Evolutionary conservation across 2,329 filamentous ascomycete species (phyloP).

Genomic region (Dactylonectria macrodidyma): DNA sequence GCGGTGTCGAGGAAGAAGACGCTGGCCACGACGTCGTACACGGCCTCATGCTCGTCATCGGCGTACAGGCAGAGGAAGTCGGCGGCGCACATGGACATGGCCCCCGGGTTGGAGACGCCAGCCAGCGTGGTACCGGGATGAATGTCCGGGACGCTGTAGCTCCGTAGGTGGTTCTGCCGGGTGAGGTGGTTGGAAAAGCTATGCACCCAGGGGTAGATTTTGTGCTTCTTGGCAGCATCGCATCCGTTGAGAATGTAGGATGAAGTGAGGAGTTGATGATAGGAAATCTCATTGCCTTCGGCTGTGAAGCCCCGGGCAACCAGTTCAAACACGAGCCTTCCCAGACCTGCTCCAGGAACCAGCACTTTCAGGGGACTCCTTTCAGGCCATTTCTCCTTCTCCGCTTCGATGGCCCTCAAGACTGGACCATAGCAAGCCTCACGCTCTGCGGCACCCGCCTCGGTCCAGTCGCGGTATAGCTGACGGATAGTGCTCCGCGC

Average conservation of each 20-base stretch:
- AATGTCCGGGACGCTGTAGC: conserved; percentile 84
- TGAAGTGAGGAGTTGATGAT: conserved; percentile 93
- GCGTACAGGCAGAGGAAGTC: conserved; percentile 93
- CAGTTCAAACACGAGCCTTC: conserved; percentile 90
- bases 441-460: conserved; percentile 81
- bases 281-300: conserved; percentile 97
- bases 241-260: conserved; percentile 82
- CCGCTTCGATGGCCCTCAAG: conserved; percentile 72
- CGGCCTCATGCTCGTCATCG: conserved; percentile 69
- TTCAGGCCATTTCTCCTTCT: conserved; percentile 53
- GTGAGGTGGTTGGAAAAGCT: conserved; percentile 88
- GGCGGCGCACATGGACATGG: conserved; percentile 93
- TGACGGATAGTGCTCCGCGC: conserved; percentile 93
- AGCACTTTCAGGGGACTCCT: conserved; percentile 74
- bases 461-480: conserved; percentile 95
- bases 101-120: conserved; percentile 60
- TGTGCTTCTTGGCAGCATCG: conserved; percentile 72
- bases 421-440: conserved; percentile 84
- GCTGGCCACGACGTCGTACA: conserved; percentile 87
- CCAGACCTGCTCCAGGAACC: conserved; percentile 91
- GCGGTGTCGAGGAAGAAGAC: conserved; percentile 99
- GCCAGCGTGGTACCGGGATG: conserved; percentile 75
- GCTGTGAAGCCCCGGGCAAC: conserved; percentile 79
- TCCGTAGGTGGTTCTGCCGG: conserved; percentile 81
- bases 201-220: conserved; percentile 87